Conservation (phyloP, 306 rosid species). For the Pyrus pyrifolia region DNA sequence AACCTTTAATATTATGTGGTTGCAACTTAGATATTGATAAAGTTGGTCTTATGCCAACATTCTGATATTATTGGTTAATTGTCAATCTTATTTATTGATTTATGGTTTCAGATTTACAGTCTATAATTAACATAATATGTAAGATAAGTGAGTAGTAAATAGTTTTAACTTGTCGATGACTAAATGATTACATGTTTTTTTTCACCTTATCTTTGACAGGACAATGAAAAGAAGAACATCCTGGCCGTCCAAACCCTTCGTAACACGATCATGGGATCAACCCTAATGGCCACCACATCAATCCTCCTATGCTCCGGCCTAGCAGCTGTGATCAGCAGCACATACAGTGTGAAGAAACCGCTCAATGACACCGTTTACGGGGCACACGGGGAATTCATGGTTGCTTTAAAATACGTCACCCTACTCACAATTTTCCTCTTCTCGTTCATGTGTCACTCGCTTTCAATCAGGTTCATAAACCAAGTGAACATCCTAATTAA, state of each 20-base stretch:
- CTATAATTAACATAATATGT: not conserved
- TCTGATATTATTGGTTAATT: too few species aligned
- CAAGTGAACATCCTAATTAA: constrained; percentile 87
- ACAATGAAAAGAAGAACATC: constrained; percentile 88
- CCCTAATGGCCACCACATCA: constrained; percentile 91
- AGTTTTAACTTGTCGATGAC: not conserved
- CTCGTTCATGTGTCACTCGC: constrained; percentile 88
- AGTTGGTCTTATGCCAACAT: not conserved
- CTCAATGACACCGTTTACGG: constrained; percentile 73
- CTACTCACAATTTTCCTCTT: constrained; percentile 66
- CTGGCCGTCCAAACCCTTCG: constrained; percentile 82
- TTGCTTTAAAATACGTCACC: constrained; percentile 73
- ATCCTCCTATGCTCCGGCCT: constrained; percentile 75
- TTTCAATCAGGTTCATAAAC: constrained; percentile 78
- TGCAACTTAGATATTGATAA: not conserved
- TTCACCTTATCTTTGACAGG: constrained; percentile 33
- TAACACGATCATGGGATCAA: constrained; percentile 84
- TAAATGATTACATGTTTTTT: not conserved
- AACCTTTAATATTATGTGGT: not conserved
- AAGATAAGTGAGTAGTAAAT: not conserved
- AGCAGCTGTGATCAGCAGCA: constrained; percentile 92
- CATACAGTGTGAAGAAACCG: constrained; percentile 84
- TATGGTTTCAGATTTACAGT: not conserved
- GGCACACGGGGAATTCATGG: constrained; percentile 88
- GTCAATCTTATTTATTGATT: not conserved